Conservation (phyloP, 495 filamentous ascomycete genomes). For the Annulohypoxylon maeteangense region DNA sequence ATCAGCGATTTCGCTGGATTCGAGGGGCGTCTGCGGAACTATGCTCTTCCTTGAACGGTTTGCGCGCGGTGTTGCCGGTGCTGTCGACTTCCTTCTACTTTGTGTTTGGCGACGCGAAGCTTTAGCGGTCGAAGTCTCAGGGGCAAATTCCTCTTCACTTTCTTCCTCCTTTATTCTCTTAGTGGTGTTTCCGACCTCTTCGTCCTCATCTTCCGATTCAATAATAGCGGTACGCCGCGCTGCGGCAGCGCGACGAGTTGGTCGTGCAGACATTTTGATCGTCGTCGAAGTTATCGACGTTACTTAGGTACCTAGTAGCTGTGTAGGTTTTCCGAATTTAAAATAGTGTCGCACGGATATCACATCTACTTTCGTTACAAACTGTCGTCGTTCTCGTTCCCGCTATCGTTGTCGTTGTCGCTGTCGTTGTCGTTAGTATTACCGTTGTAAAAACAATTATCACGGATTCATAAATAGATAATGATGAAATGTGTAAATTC, state of each 20-base stretch:
- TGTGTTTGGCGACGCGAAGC: constrained; percentile 50
- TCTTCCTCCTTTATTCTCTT: constrained; percentile 68
- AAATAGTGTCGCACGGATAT: neutral
- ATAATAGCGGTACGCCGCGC: constrained; percentile 74
- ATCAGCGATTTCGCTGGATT: constrained; percentile 69
- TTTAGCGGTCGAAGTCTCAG: constrained; percentile 65
- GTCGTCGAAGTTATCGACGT: neutral
- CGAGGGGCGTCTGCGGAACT: constrained; percentile 54
- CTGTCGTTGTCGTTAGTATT: neutral
- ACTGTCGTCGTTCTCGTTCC: neutral
- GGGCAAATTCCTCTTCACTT: constrained; percentile 83
- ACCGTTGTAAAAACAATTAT: neutral
- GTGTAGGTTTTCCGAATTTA: neutral
- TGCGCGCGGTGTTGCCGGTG: constrained; percentile 49
- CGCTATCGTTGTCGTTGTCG: neutral
- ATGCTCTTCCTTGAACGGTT: constrained; percentile 58
- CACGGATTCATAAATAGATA: neutral
- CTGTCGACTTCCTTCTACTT: constrained; percentile 66
- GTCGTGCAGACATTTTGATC: constrained; percentile 69
- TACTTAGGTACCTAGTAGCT: neutral
- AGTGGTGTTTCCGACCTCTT: constrained; percentile 69
- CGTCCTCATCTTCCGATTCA: constrained; percentile 75
- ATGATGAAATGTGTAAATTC: constrained; percentile 4
- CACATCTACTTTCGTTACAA: neutral
- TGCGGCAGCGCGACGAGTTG: constrained; percentile 75